phyloP scores from a whole-genome alignment of 805 yeast genomes.

The Myxozyma melibiosi region DNA sequence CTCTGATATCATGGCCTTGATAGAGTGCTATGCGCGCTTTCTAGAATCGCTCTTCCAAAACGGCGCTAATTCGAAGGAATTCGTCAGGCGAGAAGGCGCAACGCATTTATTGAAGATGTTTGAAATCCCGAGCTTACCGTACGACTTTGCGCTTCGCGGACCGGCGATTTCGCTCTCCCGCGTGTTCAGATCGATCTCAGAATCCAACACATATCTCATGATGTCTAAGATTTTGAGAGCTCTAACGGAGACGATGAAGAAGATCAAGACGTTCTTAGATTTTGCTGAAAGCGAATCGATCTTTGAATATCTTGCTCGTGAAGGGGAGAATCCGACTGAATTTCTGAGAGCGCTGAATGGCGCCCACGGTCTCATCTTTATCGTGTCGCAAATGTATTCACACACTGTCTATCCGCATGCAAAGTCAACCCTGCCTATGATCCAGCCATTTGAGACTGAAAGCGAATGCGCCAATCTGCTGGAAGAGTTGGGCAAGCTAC shows the following conservation, averaged over 20 bases:
- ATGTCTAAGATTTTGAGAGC: slow-evolving; percentile 16
- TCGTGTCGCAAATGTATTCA: slow-evolving; percentile 31
- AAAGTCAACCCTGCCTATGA: slow-evolving; percentile 29
- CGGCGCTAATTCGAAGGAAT: slow-evolving; percentile 37
- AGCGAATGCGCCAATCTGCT: slow-evolving; percentile 26
- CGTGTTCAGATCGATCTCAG: slow-evolving; percentile 22
- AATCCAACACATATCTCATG: slow-evolving; percentile 10
- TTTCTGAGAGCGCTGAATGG: slow-evolving; percentile 19
- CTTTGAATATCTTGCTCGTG: slow-evolving; percentile 10
- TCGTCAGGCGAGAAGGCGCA: slow-evolving; percentile 38
- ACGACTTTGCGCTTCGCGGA: slow-evolving; percentile 39
- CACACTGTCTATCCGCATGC: slow-evolving; percentile 29
- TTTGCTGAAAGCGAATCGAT: slow-evolving; percentile 14
- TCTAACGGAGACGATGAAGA: slow-evolving; percentile 10
- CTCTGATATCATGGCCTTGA: slow-evolving; percentile 26
- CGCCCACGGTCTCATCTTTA: slow-evolving; percentile 25
- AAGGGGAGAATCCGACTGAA: slow-evolving; percentile 12
- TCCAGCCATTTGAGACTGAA: slow-evolving; percentile 27
- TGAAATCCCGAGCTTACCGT: slow-evolving; percentile 37
- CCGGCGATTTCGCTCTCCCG: slow-evolving; percentile 31
- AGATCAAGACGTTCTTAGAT: slow-evolving; percentile 16
- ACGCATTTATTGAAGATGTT: slow-evolving; percentile 34
- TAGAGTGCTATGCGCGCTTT: slow-evolving; percentile 34
- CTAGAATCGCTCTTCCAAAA: slow-evolving; percentile 41
- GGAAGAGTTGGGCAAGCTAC: slow-evolving; percentile 34